A percentile compares a stretch with the other conserved stretches of the same genome.
phyloP scores from a whole-genome alignment of 2,329 filamentous ascomycete genomes.

The Hymenoscyphus linearis region DNA sequence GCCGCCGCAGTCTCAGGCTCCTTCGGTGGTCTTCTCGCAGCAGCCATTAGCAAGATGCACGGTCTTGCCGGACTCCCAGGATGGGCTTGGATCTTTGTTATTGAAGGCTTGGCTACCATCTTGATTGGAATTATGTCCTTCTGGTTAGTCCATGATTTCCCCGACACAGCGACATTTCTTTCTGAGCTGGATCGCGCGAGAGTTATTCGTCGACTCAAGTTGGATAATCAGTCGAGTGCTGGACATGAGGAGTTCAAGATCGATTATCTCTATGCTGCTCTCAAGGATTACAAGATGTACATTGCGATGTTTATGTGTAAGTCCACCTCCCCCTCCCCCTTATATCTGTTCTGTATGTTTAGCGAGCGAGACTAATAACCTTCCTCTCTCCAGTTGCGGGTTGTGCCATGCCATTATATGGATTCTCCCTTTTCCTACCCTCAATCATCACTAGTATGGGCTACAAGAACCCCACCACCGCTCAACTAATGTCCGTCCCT shows the following conservation, averaged over 20 bases:
- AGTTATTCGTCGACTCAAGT: conserved; percentile 62
- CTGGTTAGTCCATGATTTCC: conserved; percentile 21
- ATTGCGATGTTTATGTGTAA: conserved; percentile 62
- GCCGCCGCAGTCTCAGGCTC: conserved; percentile 48
- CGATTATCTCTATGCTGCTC: conserved; percentile 62
- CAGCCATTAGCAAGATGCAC: conserved; percentile 40
- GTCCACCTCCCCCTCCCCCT: neutral
- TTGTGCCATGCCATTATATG: conserved; percentile 59
- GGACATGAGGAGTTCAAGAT: conserved; percentile 60
- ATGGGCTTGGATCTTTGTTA: conserved; percentile 47
- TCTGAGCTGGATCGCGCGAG: conserved; percentile 61
- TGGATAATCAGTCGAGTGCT: conserved; percentile 68
- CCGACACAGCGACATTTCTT: conserved; percentile 61
- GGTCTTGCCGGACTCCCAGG: conserved; percentile 38
- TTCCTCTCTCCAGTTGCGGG: neutral
- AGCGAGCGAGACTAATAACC: neutral
- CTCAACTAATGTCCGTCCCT: conserved; percentile 68
- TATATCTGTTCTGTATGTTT: neutral
- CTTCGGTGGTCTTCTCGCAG: conserved; percentile 42
- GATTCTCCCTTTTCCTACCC: conserved; percentile 71
- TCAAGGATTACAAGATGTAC: conserved; percentile 81
- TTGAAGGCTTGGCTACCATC: conserved; percentile 45
- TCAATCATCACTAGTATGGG: conserved; percentile 62
- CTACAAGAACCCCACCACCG: conserved; percentile 47
- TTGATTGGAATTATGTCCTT: conserved; percentile 31